phyloP scores from a whole-genome alignment of 768 basidiomycete genomes.

The Hydnum rufescens region DNA sequence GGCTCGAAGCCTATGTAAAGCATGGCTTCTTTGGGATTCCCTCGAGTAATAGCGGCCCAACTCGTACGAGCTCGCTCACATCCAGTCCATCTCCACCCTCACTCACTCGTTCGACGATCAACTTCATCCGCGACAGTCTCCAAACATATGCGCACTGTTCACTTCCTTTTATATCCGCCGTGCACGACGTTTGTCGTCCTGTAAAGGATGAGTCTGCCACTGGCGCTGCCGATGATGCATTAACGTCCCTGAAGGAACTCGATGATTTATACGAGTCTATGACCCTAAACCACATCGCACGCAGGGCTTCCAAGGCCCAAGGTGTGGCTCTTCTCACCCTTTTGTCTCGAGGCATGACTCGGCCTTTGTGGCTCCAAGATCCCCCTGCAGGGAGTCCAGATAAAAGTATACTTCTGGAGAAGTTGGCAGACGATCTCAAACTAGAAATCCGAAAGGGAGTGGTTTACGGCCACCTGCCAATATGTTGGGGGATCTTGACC shows the following conservation, averaged over 20 bases:
- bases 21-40: conserved; percentile 48
- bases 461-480: conserved; percentile 62
- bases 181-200: conserved; percentile 25
- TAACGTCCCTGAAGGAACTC: conserved; percentile 31
- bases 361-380: conserved; percentile 23
- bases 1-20: conserved; percentile 72
- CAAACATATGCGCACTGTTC: conserved; percentile 61
- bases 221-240: conserved; percentile 12
- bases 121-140: conserved; percentile 53
- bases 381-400: conserved; percentile 24
- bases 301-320: conserved; percentile 76
- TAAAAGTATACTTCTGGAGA: conserved; percentile 13
- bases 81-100: conserved; percentile 5
- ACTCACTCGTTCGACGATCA: conserved; percentile 15
- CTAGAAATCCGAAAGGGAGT: conserved; percentile 40
- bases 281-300: conserved; percentile 76
- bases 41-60: conserved; percentile 13
- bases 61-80: conserved; percentile 13
- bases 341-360: conserved; percentile 61
- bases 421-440: conserved; percentile 51
- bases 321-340: conserved; percentile 84
- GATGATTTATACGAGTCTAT: conserved; percentile 69
- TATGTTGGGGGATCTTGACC: conserved; percentile 80
- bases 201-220: conserved; percentile 10
- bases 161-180: conserved; percentile 59